Evolutionary conservation across 176 grass and related monocot species (phyloP), one percentile per base, ranked within the genome.

Genomic region (Dendrocalamus sinicus): DNA sequence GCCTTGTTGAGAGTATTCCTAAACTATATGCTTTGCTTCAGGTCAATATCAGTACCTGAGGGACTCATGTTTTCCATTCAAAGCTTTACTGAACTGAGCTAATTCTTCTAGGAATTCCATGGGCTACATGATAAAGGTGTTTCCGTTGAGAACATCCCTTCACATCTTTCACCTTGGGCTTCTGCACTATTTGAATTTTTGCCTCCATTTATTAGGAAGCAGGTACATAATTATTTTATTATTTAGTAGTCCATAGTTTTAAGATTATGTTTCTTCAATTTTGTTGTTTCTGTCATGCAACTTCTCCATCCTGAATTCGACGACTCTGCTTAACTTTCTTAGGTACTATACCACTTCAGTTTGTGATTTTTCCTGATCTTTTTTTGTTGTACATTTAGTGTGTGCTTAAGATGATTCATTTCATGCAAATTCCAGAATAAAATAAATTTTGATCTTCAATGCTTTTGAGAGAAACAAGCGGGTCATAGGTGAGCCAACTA

Each of bases 131-230:
- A 67, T 44, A 89, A 92, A 90, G 96, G 96, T 84, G 93, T 99
- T 61, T 96, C 93, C 23, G 52, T 91, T 67, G 94, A 99, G 70
- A 92, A 92, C 58, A 99, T 99, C 55, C 91, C 96, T 80, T 95
- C 90, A 83, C 93, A 99, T 77, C 93, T 99, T 94, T 99, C 96
- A 77, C 96, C 96, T 72, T 99, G 96, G 96, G 96, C 96, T 83
- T 95, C 93, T 90, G 96, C 96, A 50, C 88, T 99, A 11, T 99
- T 99, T 92, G 96, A 94, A 87, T 99, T 99, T 78, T 93, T 99
- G 80, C 96, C 96, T 72, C 75, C 89, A 10, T 99, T 99, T 83
- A n/a, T 99, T 63, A 96, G 88, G 93, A 94, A 94, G 80, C 93
- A 99, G 93, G 96, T 94, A 72, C 41, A 43, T 68, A 48, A 62